phyloP scores from a whole-genome alignment of 257 asterid genomes.

The Nicotiana tomentosiformis region DNA sequence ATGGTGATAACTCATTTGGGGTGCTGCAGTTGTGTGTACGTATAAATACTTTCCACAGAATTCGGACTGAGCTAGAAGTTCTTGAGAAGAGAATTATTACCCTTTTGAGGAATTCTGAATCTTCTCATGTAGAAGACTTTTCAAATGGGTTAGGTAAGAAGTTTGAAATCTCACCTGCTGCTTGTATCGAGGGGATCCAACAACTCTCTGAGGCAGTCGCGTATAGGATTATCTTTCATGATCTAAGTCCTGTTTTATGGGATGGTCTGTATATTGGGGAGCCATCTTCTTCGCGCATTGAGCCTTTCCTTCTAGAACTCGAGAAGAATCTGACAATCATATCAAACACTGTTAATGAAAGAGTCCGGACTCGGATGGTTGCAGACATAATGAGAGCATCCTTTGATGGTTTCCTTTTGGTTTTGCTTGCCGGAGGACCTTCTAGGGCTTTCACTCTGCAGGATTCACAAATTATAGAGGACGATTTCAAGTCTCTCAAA shows the following conservation, averaged over 20 bases:
- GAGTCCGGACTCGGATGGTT: conserved; percentile 68
- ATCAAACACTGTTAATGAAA: conserved; percentile 67
- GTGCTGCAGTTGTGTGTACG: conserved; percentile 79
- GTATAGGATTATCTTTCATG: conserved; percentile 74
- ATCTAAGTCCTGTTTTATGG: conserved; percentile 60
- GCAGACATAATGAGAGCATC: conserved; percentile 93
- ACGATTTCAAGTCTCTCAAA: conserved; percentile 74
- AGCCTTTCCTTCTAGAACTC: conserved; percentile 75
- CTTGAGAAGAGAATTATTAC: conserved; percentile 84
- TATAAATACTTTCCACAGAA: conserved; percentile 76
- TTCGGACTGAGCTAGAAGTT: conserved; percentile 65
- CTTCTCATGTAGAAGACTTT: conserved; percentile 76
- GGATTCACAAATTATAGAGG: conserved; percentile 74
- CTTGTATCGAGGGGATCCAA: conserved; percentile 87
- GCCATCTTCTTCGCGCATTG: conserved; percentile 72
- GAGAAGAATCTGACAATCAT: conserved; percentile 61
- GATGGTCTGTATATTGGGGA: conserved; percentile 76
- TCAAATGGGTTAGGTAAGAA: conserved; percentile 63
- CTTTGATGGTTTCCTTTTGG: conserved; percentile 73
- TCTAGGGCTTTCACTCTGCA: conserved; percentile 57
- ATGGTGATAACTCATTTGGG: conserved; percentile 56
- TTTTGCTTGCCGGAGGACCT: conserved; percentile 94
- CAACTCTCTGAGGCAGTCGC: conserved; percentile 71
- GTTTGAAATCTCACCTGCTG: conserved; percentile 75
- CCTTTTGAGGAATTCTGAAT: conserved; percentile 84